These are phyloP conservation scores for Cryphonectria naterciae DNA, from an alignment of 2,329 filamentous ascomycete genomes.

Conservation along the genomic window DNA sequence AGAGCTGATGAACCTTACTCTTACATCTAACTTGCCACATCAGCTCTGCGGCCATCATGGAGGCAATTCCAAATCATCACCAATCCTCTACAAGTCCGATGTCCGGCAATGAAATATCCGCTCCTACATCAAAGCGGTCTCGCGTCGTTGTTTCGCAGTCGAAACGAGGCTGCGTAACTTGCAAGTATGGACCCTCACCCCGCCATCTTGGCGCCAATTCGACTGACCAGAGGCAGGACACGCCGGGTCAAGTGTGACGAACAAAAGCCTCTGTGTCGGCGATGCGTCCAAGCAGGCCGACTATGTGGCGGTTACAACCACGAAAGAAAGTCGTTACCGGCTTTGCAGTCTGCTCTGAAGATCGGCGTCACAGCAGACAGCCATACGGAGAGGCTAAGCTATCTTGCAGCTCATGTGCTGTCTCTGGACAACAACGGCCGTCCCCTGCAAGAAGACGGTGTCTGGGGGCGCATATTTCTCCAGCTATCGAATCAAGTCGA, in stretches of 20 bases:
- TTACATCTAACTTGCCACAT: neutral
- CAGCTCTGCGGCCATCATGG: neutral
- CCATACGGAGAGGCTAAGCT: neutral
- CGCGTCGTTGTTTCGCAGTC: constrained; percentile 1
- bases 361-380: neutral
- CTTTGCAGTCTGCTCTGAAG: neutral
- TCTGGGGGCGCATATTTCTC: neutral
- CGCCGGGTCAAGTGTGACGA: neutral
- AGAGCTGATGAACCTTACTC: neutral
- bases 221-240: neutral
- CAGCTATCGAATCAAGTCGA: neutral
- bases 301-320: neutral
- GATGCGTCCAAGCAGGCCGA: neutral
- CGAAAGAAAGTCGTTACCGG: neutral
- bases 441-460: neutral
- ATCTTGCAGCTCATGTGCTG: neutral
- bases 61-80: neutral
- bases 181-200: neutral
- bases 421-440: neutral
- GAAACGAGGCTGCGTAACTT: neutral
- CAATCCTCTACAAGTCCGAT: neutral
- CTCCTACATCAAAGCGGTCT: neutral
- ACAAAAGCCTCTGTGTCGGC: neutral
- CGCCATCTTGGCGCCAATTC: neutral
- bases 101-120: neutral